Base-by-base conservation (phyloP, 163 green algal genomes). In the Scenedesmus sp. region DNA sequence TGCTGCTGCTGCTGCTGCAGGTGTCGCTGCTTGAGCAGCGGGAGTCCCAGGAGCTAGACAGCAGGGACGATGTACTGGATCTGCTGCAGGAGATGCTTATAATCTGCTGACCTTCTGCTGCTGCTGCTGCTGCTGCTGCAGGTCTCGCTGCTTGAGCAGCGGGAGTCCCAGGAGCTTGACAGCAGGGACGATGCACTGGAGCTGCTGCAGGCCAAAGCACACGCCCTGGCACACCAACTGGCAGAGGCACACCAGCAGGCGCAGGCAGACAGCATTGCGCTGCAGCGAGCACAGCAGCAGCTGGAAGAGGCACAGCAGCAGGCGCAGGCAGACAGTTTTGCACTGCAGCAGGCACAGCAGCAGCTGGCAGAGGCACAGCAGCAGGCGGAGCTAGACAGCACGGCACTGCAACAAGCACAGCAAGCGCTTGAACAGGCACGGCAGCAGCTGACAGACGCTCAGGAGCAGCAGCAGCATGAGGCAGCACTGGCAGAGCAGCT, bases 131-230 rank as follows among this genome's bases (percentile, higher is more conserved):
- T 57, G 64, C 52, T 62, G 9, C 60, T 81, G 34, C 66, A 90
- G 85, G 85, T 90, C 8, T 54, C 13, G 2, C 26, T 20, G 20
- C 66, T 90, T 54, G 85, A 90, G 64, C 46, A 67, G 66, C 34
- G 84, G 67, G 85, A 90, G 46, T 57, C 66, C 12, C 60, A 90
- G 52, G 64, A 90, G 64, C 85, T 90, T 12, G 66, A 90, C 67
- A 83, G 52, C 46, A 34, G 85, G 16, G 85, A 90, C 60, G 85
- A 79, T 7, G 26, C 85, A 2, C 46, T 90, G 10, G 66, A 90
- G 34, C 67, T 90, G 52, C 70, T 90, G 57, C 70, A 84, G 73
- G 70, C 86, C 7, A 90, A 90, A 55, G 70, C 86, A 8, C 70
- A 84, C 2, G 46, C 52, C 16, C 54, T 90, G 56, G 70, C 86